phyloP scores from a whole-genome alignment of 345 rosid genomes.

The Salix exigua region DNA sequence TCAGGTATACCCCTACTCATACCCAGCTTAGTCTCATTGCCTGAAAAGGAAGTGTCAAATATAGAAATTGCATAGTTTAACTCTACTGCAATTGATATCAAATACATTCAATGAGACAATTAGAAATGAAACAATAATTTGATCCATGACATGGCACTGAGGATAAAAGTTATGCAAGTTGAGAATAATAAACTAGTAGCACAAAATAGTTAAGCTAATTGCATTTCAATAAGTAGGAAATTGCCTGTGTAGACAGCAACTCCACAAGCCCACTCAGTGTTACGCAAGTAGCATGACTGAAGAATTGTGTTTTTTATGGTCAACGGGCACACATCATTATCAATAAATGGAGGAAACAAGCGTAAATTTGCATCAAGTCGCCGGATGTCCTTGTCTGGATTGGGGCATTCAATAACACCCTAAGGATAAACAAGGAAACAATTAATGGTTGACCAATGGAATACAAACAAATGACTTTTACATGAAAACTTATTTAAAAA shows the following conservation, averaged over 20 bases:
- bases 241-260: constrained; percentile 93
- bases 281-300: constrained; percentile 93
- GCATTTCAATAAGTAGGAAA: constrained; percentile 17
- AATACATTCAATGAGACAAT: constrained; percentile 9
- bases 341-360: constrained; percentile 91
- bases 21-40: constrained; percentile 97
- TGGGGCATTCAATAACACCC: constrained; percentile 98
- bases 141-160: neutral
- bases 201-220: constrained; percentile 7
- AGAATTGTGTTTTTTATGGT: constrained; percentile 92
- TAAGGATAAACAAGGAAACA: constrained; percentile 25
- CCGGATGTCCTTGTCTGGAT: constrained; percentile 91
- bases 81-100: neutral
- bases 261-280: constrained; percentile 99
- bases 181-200: constrained; percentile 1
- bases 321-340: constrained; percentile 87
- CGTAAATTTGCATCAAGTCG: constrained; percentile 98
- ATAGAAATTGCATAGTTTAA: neutral
- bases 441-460: constrained; percentile 6
- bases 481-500: neutral
- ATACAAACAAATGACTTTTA: constrained; percentile 1
- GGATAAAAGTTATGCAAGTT: neutral
- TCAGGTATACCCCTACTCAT: constrained; percentile 97
- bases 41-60: constrained; percentile 26
- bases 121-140: neutral